Percentiles rank a stretch among this genome's conserved stretches.
Evolutionary conservation across 225 moss, liverwort and hornwort genomes (phyloP).

Genomic region (Pleurozium schreberi): DNA sequence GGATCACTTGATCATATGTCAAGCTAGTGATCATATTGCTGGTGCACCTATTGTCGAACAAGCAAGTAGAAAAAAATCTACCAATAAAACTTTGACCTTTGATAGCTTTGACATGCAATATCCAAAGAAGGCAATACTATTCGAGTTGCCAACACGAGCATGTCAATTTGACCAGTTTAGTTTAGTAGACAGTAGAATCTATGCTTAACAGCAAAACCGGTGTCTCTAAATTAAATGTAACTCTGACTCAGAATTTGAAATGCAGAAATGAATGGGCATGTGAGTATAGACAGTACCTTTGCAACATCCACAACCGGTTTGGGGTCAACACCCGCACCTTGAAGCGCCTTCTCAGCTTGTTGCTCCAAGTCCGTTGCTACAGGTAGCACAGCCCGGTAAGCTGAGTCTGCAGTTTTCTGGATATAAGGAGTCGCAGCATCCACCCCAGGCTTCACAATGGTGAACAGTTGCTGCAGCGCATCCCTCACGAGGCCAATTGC

Average conservation of each 20-base stretch:
- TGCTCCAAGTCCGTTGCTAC: slow-evolving; percentile 59
- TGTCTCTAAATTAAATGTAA: background rate
- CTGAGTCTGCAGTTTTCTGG: slow-evolving; percentile 50
- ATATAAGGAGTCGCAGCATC: slow-evolving; percentile 60
- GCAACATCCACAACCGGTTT: slow-evolving; percentile 61
- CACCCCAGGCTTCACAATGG: slow-evolving; percentile 69
- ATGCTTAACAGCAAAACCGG: background rate
- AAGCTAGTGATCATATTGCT: background rate
- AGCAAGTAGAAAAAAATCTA: background rate
- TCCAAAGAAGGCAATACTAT: background rate
- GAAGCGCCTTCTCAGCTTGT: slow-evolving; percentile 67
- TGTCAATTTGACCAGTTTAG: background rate
- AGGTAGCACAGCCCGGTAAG: slow-evolving; percentile 41
- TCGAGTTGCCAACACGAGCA: background rate
- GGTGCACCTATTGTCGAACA: background rate
- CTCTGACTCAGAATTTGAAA: background rate
- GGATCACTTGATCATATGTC: background rate
- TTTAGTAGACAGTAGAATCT: background rate
- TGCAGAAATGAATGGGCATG: background rate
- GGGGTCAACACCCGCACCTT: slow-evolving; percentile 55
- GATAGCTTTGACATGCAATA: background rate
- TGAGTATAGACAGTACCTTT: slow-evolving; percentile 16
- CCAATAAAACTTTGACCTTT: background rate
- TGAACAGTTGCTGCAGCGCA: slow-evolving; percentile 51
- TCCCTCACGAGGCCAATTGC: slow-evolving; percentile 39